These are phyloP conservation scores for Xerocomellus amylosporus DNA, from an alignment of 768 basidiomycete species.

Conservation along the genomic window DNA sequence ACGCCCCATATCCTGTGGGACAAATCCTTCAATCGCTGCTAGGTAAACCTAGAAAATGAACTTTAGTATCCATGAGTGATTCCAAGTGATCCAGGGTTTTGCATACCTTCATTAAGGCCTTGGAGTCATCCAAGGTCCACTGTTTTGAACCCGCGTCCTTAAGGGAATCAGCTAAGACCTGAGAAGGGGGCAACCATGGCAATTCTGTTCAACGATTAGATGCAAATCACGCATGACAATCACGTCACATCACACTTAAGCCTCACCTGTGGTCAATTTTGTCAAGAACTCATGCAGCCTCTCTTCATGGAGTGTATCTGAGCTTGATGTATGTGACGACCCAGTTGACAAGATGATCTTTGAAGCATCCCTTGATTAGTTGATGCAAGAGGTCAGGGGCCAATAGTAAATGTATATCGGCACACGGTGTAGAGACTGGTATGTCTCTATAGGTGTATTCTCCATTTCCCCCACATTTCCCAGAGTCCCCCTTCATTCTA, in stretches of 20 bases:
- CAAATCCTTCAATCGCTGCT: neutral
- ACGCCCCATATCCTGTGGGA: neutral
- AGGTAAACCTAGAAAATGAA: neutral
- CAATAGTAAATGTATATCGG: neutral
- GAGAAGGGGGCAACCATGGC: neutral
- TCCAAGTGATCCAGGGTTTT: neutral
- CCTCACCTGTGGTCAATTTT: neutral
- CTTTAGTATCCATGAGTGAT: neutral
- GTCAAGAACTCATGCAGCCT: neutral
- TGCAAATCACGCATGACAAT: no score
- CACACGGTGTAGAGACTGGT: no score
- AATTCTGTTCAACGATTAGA: neutral
- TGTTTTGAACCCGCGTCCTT: neutral
- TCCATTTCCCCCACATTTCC: no score
- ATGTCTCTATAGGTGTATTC: no score
- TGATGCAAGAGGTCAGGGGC: neutral
- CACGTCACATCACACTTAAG: no score
- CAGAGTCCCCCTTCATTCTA: no score
- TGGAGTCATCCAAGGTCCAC: neutral
- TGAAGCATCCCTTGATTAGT: neutral
- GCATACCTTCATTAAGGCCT: slow-evolving; percentile 5
- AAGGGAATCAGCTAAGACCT: neutral
- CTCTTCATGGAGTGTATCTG: neutral
- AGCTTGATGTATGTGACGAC: neutral
- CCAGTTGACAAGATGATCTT: neutral